Evolutionary conservation across 257 asterid species (phyloP).

Genomic region (Rehmannia glutinosa): DNA sequence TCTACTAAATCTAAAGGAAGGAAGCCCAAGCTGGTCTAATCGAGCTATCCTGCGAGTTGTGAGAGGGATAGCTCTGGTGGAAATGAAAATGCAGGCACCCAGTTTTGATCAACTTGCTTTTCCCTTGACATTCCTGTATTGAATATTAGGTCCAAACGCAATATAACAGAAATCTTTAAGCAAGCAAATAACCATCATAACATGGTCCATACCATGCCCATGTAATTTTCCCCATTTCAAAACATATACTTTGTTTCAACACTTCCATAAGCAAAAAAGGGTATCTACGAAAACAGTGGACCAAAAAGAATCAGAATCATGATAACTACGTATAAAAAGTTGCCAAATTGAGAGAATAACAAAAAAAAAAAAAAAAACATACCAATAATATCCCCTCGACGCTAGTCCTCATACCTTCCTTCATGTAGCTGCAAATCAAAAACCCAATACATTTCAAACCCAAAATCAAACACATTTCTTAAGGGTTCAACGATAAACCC

Average conservation of each 20-base stretch:
- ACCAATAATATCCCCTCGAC: constrained; percentile 88
- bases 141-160: neutral
- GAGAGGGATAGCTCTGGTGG: neutral
- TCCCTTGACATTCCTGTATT: neutral
- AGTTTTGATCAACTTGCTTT: neutral
- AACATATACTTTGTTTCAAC: neutral
- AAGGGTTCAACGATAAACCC: constrained; percentile 6
- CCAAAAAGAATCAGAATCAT: neutral
- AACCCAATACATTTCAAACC: constrained; percentile 1
- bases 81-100: neutral
- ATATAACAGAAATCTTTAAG: too few species aligned
- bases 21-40: too few species aligned
- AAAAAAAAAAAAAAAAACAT: neutral
- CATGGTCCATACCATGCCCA: too few species aligned
- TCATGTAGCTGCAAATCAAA: constrained; percentile 63
- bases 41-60: too few species aligned
- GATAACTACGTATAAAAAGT: neutral
- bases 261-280: neutral
- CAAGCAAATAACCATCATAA: too few species aligned
- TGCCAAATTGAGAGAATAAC: neutral
- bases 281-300: neutral
- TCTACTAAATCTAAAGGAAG: too few species aligned
- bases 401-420: constrained; percentile 97
- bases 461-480: neutral
- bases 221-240: too few species aligned